Conservation (phyloP, 2,329 filamentous ascomycete genomes). For the Ambrosiella xylebori region DNA sequence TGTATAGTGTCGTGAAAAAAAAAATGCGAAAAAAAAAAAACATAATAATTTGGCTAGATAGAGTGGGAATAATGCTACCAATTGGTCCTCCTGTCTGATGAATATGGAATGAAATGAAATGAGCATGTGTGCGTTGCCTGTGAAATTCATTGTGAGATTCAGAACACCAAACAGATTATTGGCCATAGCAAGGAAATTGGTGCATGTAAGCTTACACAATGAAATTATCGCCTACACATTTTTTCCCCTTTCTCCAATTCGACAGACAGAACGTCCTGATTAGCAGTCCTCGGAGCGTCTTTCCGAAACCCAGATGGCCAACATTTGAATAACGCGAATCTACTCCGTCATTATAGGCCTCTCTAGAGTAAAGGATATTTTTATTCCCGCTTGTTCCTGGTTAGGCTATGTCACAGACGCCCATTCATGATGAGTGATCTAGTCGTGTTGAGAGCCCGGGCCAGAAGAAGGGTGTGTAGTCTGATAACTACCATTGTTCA, state of each 20-base stretch:
- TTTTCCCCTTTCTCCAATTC: background rate
- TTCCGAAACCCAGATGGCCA: background rate
- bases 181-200: background rate
- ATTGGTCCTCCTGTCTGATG: too few relatives aligned
- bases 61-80: too few relatives aligned
- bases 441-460: background rate
- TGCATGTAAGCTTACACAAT: background rate
- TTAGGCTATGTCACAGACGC: background rate
- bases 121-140: background rate
- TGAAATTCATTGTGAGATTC: slow-evolving; percentile 1
- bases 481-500: background rate
- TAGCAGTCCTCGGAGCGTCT: background rate
- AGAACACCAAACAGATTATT: background rate
- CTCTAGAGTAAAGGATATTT: background rate
- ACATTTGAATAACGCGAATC: background rate
- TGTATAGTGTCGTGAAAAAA: background rate
- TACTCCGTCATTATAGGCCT: background rate
- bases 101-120: too few relatives aligned
- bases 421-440: background rate
- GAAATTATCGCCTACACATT: background rate
- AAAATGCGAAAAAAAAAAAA: background rate
- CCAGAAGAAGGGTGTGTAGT: background rate
- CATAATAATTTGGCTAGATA: too few relatives aligned
- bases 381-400: slow-evolving; percentile 1
- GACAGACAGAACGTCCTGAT: background rate